phyloP scores from a whole-genome alignment of 805 yeast species.

The Candida hungchunana region DNA sequence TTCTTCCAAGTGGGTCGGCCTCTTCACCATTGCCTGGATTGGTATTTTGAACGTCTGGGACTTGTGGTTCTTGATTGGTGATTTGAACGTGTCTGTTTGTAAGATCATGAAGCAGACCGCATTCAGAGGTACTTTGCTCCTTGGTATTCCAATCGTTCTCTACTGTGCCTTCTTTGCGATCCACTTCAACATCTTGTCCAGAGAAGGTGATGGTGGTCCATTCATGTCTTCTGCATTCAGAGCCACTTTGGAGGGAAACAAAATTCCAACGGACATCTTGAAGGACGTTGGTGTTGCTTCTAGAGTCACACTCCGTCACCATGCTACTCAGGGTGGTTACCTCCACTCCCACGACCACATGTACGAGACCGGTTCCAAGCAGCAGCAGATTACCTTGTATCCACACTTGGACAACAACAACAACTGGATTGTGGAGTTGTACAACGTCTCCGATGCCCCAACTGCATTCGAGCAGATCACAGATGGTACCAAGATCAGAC shows the following conservation, averaged over 20 bases:
- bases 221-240: conserved; percentile 73
- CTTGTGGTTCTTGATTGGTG: conserved; percentile 72
- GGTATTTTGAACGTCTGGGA: conserved; percentile 59
- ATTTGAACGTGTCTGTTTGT: conserved; percentile 46
- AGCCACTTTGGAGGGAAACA: conserved; percentile 54
- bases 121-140: conserved; percentile 47
- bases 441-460: conserved; percentile 54
- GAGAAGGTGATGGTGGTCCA: conserved; percentile 68
- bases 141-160: conserved; percentile 54
- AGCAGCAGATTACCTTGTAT: conserved; percentile 77
- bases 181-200: conserved; percentile 54
- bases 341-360: conserved; percentile 73
- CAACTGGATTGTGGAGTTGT: conserved; percentile 66
- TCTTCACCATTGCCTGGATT: conserved; percentile 76
- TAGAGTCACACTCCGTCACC: conserved; percentile 59
- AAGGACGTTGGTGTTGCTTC: conserved; percentile 77
- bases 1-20: conserved; percentile 81
- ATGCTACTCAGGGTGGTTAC: conserved; percentile 73
- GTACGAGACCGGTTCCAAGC: conserved; percentile 77
- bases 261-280: conserved; percentile 51
- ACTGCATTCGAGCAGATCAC: conserved; percentile 56
- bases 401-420: conserved; percentile 76
- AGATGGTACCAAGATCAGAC: conserved; percentile 68
- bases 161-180: conserved; percentile 57
- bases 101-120: conserved; percentile 43